Conservation (phyloP, 768 basidiomycete genomes). For the Mycena filopes region DNA sequence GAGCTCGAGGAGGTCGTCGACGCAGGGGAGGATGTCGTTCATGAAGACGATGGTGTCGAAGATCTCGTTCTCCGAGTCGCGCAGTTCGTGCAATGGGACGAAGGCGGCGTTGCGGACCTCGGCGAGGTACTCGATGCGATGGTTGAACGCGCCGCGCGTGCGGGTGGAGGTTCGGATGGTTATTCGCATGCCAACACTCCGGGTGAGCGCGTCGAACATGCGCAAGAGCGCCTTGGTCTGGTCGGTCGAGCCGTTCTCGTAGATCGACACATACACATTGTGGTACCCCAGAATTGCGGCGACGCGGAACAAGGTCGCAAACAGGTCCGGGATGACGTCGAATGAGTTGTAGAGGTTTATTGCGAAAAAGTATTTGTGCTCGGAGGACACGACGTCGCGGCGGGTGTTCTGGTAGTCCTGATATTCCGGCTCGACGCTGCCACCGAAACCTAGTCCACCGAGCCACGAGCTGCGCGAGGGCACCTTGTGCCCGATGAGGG, state of each 20-base stretch:
- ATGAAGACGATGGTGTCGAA: constrained; percentile 99
- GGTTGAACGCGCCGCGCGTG: constrained; percentile 95
- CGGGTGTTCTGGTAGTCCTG: constrained; percentile 46
- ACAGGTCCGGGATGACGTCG: constrained; percentile 97
- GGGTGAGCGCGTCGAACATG: constrained; percentile 93
- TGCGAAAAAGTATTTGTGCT: constrained; percentile 99
- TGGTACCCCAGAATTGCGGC: constrained; percentile 94
- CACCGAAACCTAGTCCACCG: constrained; percentile 57
- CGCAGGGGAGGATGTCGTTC: constrained; percentile 99
- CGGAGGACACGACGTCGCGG: constrained; percentile 54
- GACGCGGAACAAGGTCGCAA: constrained; percentile 94
- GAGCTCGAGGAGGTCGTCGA: constrained; percentile 97
- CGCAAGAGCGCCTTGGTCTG: constrained; percentile 97
- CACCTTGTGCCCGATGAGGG: constrained; percentile 83
- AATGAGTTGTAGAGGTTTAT: constrained; percentile 99
- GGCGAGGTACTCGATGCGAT: constrained; percentile 99
- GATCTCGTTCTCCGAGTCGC: constrained; percentile 91
- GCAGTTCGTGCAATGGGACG: constrained; percentile 92
- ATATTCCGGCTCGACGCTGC: constrained; percentile 49
- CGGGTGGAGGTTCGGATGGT: constrained; percentile 94
- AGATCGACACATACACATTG: constrained; percentile 98
- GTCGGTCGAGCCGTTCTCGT: constrained; percentile 99
- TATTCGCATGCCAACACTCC: constrained; percentile 90
- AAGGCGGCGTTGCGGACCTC: constrained; percentile 99
- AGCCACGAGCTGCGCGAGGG: constrained; percentile 71